Percentiles rank a stretch among this genome's conserved stretches.
Evolutionary conservation across 2,329 filamentous ascomycete species (phyloP).

Genomic region (Fusarium pilosicola): DNA sequence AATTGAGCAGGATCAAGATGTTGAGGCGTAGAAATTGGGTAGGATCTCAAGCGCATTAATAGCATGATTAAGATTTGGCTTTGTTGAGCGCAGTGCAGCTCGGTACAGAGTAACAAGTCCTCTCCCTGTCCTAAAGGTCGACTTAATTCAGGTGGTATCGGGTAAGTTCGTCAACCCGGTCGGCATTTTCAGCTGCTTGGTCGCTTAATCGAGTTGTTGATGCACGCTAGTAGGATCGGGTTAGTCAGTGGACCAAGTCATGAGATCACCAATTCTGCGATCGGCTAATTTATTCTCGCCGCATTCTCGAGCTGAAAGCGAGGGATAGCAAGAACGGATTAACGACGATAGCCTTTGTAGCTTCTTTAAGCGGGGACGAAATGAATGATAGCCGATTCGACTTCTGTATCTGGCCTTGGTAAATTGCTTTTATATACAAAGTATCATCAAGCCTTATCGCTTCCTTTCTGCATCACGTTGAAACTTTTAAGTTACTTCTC

Average conservation of each 20-base stretch:
- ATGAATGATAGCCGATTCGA: background rate
- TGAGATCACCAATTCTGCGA: background rate
- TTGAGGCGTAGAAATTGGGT: no score
- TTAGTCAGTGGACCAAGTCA: background rate
- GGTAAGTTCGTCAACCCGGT: background rate
- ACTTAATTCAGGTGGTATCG: background rate
- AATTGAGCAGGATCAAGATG: no score
- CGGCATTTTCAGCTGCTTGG: background rate
- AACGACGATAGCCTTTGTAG: no score
- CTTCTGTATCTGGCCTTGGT: accelerated
- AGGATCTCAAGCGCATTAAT: background rate
- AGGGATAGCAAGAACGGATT: no score
- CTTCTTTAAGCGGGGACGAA: accelerated
- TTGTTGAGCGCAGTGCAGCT: no score
- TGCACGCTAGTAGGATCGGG: background rate
- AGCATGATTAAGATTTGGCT: no score
- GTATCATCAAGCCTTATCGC: background rate
- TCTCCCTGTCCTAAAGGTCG: no score
- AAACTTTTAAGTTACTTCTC: no score
- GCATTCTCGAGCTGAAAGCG: no score
- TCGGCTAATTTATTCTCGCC: background rate
- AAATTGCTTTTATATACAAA: background rate
- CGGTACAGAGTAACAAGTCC: no score
- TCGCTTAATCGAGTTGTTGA: background rate
- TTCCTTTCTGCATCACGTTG: background rate